Evolutionary conservation across 805 yeast species (phyloP), one percentile per base, ranked within the genome.

Genomic region (Metschnikowia noctiluminum): DNA sequence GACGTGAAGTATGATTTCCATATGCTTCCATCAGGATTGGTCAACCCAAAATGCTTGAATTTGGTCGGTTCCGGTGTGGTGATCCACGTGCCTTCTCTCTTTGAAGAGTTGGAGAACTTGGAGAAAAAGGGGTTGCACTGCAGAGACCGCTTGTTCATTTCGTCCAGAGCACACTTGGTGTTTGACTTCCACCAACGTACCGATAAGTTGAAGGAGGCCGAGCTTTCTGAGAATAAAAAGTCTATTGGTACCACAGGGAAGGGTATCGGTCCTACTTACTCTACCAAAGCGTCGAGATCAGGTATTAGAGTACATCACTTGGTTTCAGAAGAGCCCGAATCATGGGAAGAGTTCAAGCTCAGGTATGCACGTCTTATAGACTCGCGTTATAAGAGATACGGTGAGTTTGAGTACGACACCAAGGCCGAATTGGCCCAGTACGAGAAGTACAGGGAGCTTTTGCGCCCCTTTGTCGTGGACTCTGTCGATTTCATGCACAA

Each of bases 121-220:
- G 92, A 87, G 65, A 72, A 74, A 57, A 90, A 92, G 71, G 98
- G 97, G 31, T 77, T 92, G 56, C 66, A 82, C 55, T 81, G 89
- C 64, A 68, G 80, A 50, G 88, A 80, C 63, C 79, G 98, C 57
- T 76, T 94, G 55, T 92, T 90, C 62, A 73, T 94, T 40, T 89
- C 97, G 26, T 87, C 95, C 40, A 84, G 99, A 70, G 96, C 97
- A 42, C 99, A 94, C 69, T 74, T 94, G 61, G 99, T 94, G 40
- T 94, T 94, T 66, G 97, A 92, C 70, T 91, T 94, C 84, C 99
- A 94, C 74, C 99, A 94, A 75, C 82, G 91, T 68, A 91, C 96
- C 43, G 99, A 94, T 68, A 94, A 90, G 62, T 79, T 94, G 62
- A 88, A 96, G 71, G 99, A 94, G 73, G 85, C 87, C 46, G 99